phyloP scores from a whole-genome alignment of 1,284 basidiomycete species.

The Ganoderma leucocontextum region DNA sequence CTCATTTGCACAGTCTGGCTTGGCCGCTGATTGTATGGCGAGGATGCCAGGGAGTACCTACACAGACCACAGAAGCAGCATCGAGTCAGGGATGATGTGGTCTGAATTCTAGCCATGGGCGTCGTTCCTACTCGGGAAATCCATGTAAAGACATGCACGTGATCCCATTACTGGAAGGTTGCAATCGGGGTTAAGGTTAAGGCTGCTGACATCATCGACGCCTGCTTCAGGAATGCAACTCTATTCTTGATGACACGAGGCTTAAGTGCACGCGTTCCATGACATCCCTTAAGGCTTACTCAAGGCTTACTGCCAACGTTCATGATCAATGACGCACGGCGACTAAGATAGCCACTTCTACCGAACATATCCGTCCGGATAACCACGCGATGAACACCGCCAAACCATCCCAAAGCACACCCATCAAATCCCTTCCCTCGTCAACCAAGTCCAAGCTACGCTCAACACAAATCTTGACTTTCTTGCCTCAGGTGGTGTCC shows the following conservation, averaged over 20 bases:
- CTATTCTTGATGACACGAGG: constrained; percentile 4
- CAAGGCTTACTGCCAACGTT: not conserved
- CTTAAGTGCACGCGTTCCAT: constrained; percentile 2
- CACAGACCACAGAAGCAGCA: constrained; percentile 1
- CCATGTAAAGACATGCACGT: not conserved
- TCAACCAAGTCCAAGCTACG: constrained; percentile 74
- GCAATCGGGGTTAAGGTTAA: constrained; percentile 5
- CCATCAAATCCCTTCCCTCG: constrained; percentile 47
- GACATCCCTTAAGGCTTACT: too few relatives aligned
- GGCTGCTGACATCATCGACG: not conserved
- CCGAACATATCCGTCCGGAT: not conserved
- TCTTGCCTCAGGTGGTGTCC: constrained; percentile 78
- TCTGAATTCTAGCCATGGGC: not conserved
- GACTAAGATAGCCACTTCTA: not conserved
- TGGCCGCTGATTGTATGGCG: not conserved
- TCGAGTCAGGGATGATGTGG: constrained; percentile 6
- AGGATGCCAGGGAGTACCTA: not conserved
- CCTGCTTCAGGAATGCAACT: not conserved
- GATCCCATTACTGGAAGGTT: not conserved
- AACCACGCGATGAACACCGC: not conserved
- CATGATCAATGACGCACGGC: not conserved
- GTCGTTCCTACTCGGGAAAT: not conserved
- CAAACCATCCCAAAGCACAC: not conserved
- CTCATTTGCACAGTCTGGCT: not conserved
- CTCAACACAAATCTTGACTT: constrained; percentile 85